Conservation (phyloP, 495 filamentous ascomycete species). For the Xylaria acuta region DNA sequence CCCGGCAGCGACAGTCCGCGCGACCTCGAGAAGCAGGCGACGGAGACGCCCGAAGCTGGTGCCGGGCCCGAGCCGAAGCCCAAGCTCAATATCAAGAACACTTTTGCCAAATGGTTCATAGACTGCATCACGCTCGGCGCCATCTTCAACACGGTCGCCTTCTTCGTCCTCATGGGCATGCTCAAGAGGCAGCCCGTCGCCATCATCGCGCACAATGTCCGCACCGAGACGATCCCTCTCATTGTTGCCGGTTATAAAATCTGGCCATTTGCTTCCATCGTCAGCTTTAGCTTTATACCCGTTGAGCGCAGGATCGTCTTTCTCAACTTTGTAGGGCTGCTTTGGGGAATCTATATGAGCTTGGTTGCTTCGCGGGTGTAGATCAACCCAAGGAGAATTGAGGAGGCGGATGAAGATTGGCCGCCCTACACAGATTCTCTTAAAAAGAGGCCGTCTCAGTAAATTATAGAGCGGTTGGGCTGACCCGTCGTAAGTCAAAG, state of each 20-base stretch:
- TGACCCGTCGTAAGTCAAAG: background rate
- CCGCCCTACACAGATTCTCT: background rate
- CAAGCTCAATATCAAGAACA: conserved; percentile 39
- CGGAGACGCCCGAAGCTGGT: background rate
- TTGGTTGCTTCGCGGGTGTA: conserved; percentile 41
- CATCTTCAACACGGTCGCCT: conserved; percentile 42
- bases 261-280: conserved; percentile 45
- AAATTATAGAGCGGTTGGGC: background rate
- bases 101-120: conserved; percentile 43
- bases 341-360: conserved; percentile 47
- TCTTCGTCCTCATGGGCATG: conserved; percentile 43
- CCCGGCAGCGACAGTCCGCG: conserved; percentile 13
- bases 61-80: conserved; percentile 30
- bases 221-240: conserved; percentile 40
- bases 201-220: conserved; percentile 34
- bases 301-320: conserved; percentile 45
- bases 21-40: conserved; percentile 37
- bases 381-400: background rate
- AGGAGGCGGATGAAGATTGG: background rate
- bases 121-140: conserved; percentile 45
- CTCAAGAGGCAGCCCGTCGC: conserved; percentile 35
- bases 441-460: background rate
- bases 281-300: conserved; percentile 43
- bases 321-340: conserved; percentile 43
- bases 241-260: conserved; percentile 45